Conservation (phyloP, 768 basidiomycete species). For the Epithele typhae region DNA sequence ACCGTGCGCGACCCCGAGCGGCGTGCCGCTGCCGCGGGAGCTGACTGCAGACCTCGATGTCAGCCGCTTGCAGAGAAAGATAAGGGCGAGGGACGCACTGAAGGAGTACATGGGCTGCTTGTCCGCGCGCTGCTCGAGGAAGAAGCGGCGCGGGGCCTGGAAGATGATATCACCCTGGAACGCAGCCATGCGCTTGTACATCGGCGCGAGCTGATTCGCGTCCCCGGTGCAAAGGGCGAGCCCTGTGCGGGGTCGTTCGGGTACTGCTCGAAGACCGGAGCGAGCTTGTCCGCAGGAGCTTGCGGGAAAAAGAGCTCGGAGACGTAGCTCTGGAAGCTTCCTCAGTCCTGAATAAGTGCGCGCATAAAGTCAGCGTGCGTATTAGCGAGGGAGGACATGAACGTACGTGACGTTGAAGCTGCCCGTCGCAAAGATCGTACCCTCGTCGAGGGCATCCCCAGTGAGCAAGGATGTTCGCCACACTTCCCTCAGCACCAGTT, state of each 20-base stretch:
- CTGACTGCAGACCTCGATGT: background rate
- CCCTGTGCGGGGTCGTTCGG: slow-evolving; percentile 38
- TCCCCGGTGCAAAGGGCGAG: slow-evolving; percentile 47
- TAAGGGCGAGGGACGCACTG: slow-evolving; percentile 23
- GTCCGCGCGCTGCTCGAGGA: slow-evolving; percentile 31
- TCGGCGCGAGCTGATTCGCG: slow-evolving; percentile 43
- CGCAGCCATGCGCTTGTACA: slow-evolving; percentile 49
- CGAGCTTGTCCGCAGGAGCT: background rate
- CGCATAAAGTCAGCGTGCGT: background rate
- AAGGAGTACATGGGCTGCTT: slow-evolving; percentile 41
- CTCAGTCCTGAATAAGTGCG: slow-evolving; percentile 10
- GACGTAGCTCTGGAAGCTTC: background rate
- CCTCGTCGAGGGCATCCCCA: slow-evolving; percentile 56
- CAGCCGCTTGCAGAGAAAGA: background rate
- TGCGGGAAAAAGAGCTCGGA: background rate
- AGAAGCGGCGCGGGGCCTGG: slow-evolving; percentile 41
- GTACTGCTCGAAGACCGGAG: slow-evolving; percentile 15
- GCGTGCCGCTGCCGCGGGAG: background rate
- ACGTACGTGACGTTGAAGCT: slow-evolving; percentile 25
- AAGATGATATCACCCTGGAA: slow-evolving; percentile 47
- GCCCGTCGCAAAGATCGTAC: slow-evolving; percentile 33
- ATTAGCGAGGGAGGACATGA: too few relatives aligned
- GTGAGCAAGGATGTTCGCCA: too few relatives aligned
- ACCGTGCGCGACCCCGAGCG: slow-evolving; percentile 10
- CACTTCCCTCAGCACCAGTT: slow-evolving; percentile 38